phyloP scores from a whole-genome alignment of 2,329 filamentous ascomycete species.

The Aspergillus transmontanensis region DNA sequence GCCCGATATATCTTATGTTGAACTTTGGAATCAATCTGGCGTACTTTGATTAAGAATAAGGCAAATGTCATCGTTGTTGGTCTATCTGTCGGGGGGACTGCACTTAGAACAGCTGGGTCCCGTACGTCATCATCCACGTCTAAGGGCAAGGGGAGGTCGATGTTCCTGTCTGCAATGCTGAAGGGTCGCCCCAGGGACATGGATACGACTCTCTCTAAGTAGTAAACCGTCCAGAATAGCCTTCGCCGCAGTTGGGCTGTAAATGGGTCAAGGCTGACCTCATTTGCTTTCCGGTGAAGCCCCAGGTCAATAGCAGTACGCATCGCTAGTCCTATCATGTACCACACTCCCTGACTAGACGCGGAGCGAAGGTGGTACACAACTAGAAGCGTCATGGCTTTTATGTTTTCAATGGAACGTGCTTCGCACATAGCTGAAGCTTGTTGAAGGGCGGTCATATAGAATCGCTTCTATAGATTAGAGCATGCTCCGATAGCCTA shows the following conservation, averaged over 20 bases:
- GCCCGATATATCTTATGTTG: constrained; percentile 57
- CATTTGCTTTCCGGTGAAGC: constrained; percentile 52
- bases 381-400: constrained; percentile 55
- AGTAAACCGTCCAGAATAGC: constrained; percentile 57
- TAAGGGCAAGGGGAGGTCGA: constrained; percentile 53
- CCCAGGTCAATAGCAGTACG: constrained; percentile 56
- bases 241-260: constrained; percentile 50
- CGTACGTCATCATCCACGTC: constrained; percentile 47
- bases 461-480: constrained; percentile 44
- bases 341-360: constrained; percentile 56
- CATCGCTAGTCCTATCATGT: constrained; percentile 58
- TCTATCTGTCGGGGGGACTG: constrained; percentile 31
- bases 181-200: constrained; percentile 55
- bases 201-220: constrained; percentile 53
- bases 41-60: constrained; percentile 50
- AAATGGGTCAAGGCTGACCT: constrained; percentile 44
- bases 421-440: constrained; percentile 53
- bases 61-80: constrained; percentile 45
- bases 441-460: constrained; percentile 53
- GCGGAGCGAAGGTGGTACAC: constrained; percentile 55
- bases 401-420: constrained; percentile 54
- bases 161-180: constrained; percentile 55
- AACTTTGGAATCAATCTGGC: constrained; percentile 52
- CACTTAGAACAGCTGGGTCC: constrained; percentile 37
- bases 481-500: neutral